Evolutionary conservation across 441 rosid species (phyloP).

Genomic region (Erodium trifolium): DNA sequence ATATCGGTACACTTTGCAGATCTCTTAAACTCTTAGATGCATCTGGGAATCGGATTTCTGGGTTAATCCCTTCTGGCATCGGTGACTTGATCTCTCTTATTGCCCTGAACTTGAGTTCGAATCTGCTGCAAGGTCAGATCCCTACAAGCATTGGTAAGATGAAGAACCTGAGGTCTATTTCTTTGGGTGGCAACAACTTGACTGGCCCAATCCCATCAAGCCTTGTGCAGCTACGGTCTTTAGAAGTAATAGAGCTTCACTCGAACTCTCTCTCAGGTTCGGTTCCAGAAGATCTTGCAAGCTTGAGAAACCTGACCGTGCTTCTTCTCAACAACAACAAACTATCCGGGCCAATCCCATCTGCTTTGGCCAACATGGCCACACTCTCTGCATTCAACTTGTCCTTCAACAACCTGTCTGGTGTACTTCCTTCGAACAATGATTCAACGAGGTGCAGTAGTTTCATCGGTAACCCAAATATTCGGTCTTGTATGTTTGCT

Average conservation of each 20-base stretch:
- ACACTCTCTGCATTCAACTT: constrained; percentile 39
- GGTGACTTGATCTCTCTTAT: constrained; percentile 37
- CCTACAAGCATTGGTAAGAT: constrained; percentile 32
- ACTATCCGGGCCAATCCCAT: constrained; percentile 37
- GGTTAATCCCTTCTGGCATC: constrained; percentile 34
- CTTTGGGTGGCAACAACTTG: constrained; percentile 47
- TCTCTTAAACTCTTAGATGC: constrained; percentile 43
- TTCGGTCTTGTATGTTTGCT: constrained; percentile 31
- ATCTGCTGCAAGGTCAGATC: constrained; percentile 43
- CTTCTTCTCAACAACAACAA: constrained; percentile 31
- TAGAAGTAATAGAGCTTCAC: constrained; percentile 46
- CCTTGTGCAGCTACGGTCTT: constrained; percentile 32
- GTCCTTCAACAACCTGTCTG: constrained; percentile 54
- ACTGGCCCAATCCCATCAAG: constrained; percentile 39
- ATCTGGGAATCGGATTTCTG: constrained; percentile 42
- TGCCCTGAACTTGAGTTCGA: constrained; percentile 42
- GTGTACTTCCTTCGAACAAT: constrained; percentile 37
- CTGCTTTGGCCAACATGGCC: constrained; percentile 37
- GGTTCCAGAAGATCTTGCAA: constrained; percentile 40
- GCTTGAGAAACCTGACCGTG: constrained; percentile 37
- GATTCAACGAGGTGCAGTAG: constrained; percentile 37
- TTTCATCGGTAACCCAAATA: constrained; percentile 45
- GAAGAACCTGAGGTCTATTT: constrained; percentile 34
- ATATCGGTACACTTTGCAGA: constrained; percentile 35
- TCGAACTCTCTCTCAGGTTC: constrained; percentile 46